Evolutionary conservation across 192 early-diverging fungal species (phyloP).

Genomic region (Coemansia interrupta): DNA sequence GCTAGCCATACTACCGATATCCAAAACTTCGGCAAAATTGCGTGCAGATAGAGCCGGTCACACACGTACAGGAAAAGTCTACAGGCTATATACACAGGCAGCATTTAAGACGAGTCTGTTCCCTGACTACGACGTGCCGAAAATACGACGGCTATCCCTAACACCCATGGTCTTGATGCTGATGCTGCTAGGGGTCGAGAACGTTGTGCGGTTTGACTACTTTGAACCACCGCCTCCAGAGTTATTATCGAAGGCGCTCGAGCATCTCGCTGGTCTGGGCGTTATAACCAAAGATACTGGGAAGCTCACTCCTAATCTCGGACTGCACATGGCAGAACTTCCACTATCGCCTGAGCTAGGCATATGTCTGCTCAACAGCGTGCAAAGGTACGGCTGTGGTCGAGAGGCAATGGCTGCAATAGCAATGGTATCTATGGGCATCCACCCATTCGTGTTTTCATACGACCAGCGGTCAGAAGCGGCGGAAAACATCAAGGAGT

Average conservation of each 20-base stretch:
- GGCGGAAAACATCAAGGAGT: slow-evolving; percentile 82
- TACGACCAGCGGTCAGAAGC: slow-evolving; percentile 75
- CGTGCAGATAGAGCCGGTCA: slow-evolving; percentile 90
- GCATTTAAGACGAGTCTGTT: slow-evolving; percentile 87
- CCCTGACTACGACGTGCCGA: slow-evolving; percentile 87
- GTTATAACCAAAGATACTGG: slow-evolving; percentile 79
- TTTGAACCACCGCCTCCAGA: slow-evolving; percentile 91
- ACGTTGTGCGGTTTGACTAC: slow-evolving; percentile 94
- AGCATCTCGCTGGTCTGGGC: slow-evolving; percentile 79
- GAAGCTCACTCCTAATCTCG: slow-evolving; percentile 78
- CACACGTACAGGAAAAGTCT: slow-evolving; percentile 89
- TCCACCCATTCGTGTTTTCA: slow-evolving; percentile 75
- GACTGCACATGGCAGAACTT: slow-evolving; percentile 90
- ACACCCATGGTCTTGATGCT: slow-evolving; percentile 79
- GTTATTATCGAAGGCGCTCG: slow-evolving; percentile 81
- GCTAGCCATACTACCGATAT: slow-evolving; percentile 82
- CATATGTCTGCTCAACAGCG: slow-evolving; percentile 75
- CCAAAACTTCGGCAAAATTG: slow-evolving; percentile 86
- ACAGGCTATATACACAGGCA: slow-evolving; percentile 85
- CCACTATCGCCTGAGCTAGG: slow-evolving; percentile 87
- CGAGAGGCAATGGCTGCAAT: slow-evolving; percentile 90
- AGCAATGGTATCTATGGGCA: slow-evolving; percentile 80
- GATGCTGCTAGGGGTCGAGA: slow-evolving; percentile 88
- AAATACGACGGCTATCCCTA: slow-evolving; percentile 86
- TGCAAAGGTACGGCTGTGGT: slow-evolving; percentile 70